Conservation (phyloP, 192 early-diverging fungal genomes). For the Coemansia sp. region DNA sequence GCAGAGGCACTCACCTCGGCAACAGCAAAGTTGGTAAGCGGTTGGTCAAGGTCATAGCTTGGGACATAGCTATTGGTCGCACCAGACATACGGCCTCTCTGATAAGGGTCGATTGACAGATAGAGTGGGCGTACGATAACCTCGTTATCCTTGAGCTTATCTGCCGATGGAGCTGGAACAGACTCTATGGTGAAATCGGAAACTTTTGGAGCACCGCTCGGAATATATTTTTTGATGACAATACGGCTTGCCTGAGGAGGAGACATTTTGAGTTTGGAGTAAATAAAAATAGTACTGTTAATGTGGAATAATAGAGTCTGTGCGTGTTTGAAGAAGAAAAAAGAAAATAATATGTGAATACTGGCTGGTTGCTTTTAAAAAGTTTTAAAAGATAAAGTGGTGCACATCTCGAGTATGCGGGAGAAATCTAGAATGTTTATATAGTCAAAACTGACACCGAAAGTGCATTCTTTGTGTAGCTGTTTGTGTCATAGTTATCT, state of each 20-base stretch:
- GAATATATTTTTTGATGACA: conserved; percentile 18
- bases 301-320: not conserved
- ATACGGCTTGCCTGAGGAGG: not conserved
- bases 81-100: conserved; percentile 65
- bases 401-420: too few relatives aligned
- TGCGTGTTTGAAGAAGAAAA: not conserved
- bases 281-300: not conserved
- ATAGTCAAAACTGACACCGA: too few relatives aligned
- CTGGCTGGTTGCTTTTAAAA: not conserved
- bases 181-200: conserved; percentile 10
- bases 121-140: conserved; percentile 60
- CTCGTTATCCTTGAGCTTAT: conserved; percentile 19
- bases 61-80: conserved; percentile 55
- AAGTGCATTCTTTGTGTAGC: too few relatives aligned
- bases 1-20: conserved; percentile 62
- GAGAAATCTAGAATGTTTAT: too few relatives aligned
- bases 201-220: conserved; percentile 35
- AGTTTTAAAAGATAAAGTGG: not conserved
- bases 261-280: not conserved
- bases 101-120: conserved; percentile 73
- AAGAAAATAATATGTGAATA: too few relatives aligned
- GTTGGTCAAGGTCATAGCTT: conserved; percentile 57
- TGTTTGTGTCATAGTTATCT: too few relatives aligned
- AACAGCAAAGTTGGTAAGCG: conserved; percentile 57
- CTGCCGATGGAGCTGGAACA: conserved; percentile 10